Evolutionary conservation across 495 filamentous ascomycete genomes (phyloP).

Genomic region (Bombardia bombarda): DNA sequence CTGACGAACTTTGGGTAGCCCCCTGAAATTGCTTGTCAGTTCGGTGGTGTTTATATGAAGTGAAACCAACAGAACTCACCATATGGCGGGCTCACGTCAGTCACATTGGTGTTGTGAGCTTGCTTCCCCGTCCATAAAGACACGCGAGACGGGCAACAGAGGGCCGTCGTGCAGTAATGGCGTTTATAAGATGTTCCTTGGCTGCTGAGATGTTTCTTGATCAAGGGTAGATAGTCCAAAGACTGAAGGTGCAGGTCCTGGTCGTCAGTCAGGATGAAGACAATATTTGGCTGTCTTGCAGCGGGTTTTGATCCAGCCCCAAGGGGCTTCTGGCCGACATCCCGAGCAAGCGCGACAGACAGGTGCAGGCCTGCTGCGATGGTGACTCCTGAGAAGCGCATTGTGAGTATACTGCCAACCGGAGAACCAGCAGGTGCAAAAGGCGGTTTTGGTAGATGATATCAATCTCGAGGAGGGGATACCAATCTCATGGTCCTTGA

Average conservation of each 20-base stretch:
- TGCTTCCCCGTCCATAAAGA: slow-evolving; percentile 57
- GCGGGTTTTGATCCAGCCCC: not conserved
- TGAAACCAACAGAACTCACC: slow-evolving; percentile 25
- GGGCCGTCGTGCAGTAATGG: slow-evolving; percentile 55
- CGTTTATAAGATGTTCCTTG: slow-evolving; percentile 47
- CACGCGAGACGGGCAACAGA: slow-evolving; percentile 59
- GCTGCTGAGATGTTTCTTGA: slow-evolving; percentile 43
- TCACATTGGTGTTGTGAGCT: slow-evolving; percentile 71
- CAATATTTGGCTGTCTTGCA: slow-evolving; percentile 42
- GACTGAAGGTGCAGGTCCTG: slow-evolving; percentile 57
- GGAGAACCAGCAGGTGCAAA: no score
- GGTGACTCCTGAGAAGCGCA: slow-evolving; percentile 9
- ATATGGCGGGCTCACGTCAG: slow-evolving; percentile 56
- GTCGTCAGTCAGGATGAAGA: slow-evolving; percentile 61
- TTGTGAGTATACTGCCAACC: no score
- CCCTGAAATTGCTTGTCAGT: slow-evolving; percentile 26
- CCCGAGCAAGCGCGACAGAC: slow-evolving; percentile 1
- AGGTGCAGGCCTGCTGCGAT: slow-evolving; percentile 14
- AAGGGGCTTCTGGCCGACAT: slow-evolving; percentile 4
- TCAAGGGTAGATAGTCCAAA: slow-evolving; percentile 48
- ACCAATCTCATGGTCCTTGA: no score
- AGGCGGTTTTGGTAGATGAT: no score
- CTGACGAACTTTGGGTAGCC: slow-evolving; percentile 64
- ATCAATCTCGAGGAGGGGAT: no score
- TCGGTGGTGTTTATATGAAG: not conserved